A percentile compares a stretch with the other conserved stretches of the same genome.
phyloP scores from a whole-genome alignment of 2,329 filamentous ascomycete species.

The Sporothrix schenckii region DNA sequence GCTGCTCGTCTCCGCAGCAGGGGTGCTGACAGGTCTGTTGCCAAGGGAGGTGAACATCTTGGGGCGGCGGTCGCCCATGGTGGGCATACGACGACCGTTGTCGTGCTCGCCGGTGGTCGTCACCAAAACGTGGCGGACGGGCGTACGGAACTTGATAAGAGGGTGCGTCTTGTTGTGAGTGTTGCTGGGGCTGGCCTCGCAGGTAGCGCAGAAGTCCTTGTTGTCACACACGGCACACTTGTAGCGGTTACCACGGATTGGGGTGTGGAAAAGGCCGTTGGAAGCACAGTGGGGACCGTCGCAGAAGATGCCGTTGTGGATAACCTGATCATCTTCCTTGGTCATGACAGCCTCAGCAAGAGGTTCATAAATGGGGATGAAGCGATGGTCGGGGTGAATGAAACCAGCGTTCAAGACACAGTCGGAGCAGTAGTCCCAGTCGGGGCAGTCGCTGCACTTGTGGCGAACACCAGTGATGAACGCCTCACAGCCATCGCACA shows the following conservation, averaged over 20 bases:
- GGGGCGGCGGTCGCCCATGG: constrained; percentile 68
- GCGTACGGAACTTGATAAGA: constrained; percentile 94
- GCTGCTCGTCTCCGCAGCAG: neutral
- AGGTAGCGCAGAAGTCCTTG: constrained; percentile 90
- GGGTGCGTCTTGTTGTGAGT: constrained; percentile 94
- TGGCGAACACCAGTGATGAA: constrained; percentile 86
- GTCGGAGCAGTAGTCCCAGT: constrained; percentile 90
- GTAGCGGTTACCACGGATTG: constrained; percentile 83
- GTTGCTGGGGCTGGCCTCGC: constrained; percentile 84
- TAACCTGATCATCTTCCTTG: constrained; percentile 46
- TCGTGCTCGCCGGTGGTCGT: constrained; percentile 79
- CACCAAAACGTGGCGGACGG: constrained; percentile 84
- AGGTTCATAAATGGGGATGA: constrained; percentile 79
- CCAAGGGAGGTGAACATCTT: neutral
- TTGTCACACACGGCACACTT: constrained; percentile 97
- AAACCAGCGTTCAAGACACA: constrained; percentile 70
- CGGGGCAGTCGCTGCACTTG: constrained; percentile 95
- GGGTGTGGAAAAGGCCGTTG: constrained; percentile 53
- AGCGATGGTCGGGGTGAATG: constrained; percentile 81
- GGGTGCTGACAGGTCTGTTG: neutral
- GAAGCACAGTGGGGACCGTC: constrained; percentile 85
- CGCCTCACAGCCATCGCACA: constrained; percentile 93
- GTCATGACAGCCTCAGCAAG: constrained; percentile 38
- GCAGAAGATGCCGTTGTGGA: constrained; percentile 87
- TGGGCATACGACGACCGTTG: constrained; percentile 64